Base-by-base conservation (phyloP, 345 rosid species). In the Linum lewisii region DNA sequence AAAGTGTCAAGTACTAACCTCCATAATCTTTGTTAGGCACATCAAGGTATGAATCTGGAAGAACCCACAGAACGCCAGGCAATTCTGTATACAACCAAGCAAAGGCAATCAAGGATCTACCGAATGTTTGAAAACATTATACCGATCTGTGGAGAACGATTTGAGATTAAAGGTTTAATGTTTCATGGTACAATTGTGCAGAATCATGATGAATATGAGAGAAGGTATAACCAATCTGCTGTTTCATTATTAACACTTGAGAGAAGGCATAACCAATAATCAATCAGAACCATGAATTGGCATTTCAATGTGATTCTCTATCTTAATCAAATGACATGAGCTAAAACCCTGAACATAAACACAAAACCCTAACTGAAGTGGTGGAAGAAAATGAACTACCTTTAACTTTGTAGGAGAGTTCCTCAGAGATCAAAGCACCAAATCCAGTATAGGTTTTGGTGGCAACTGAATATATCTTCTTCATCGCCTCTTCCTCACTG, bases 1-100 rank as follows among this genome's bases (percentile, higher is more conserved):
- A 15, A 45, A n/a, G 3, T 14, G 13, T 1, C 16, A 16, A 51
- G 49, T 21, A 71, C 86, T 21, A 51, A 89, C 99, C 99, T 78
- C 97, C 99, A 68, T 93, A 93, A 65, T 93, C 99, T 70, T 87
- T 93, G 77, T 86, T 88, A 53, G 94, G 99, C 53, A 93, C 99
- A 63, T 89, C 99, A 23, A 86, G 87, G 67, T 85, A 89, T 2
- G 99, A 93, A 84, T 93, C 99, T 0, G 95, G 97, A 21, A 93
- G 74, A 34, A 93, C 97, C 99, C 97, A 93, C 19, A 89, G 91
- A 55, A 93, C 99, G 66, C 92, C 88, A 57, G 97, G 95, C 61
- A 81, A 66, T 16, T 72, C 97, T 89, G 71, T 62, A 59, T 53
- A 62, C 69, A 7, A 32, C 50, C 60, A 32, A 21, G 15, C 24